Base-by-base conservation (phyloP, 2,329 filamentous ascomycete genomes). In the Ascochyta lentis region DNA sequence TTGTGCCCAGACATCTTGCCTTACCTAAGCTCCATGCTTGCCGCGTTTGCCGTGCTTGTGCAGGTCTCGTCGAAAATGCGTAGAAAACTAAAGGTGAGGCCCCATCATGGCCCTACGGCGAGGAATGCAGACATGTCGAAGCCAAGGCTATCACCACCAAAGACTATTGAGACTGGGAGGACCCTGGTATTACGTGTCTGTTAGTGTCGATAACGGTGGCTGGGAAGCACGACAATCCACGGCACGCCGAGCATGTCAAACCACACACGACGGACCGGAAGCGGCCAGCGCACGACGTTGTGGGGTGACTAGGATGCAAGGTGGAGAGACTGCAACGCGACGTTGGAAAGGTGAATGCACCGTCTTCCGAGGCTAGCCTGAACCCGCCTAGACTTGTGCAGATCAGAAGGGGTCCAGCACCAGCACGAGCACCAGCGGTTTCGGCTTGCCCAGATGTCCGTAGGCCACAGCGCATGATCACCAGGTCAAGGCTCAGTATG, bases 21-120 rank as follows among this genome's bases (percentile, higher is more conserved):
- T 53, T 61, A 60, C 59, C 64, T 66, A 67, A 62, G 60, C 61
- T 48, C 43, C 38, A 54, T 46, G 58, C 34, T 33, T 56, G 60
- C 57, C 59, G 62, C 49, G 38, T 53, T 61, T 65, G 44, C 53
- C 59, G 58, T 49, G 19, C 37, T 23, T n/a, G 23, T 27, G 33
- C 46, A 41, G 7, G 10, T 2, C 10, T 12, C 22, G 24, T 26
- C 38, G 26, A 23, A 22, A 24, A 19, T 8, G 12, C 15, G 24
- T 19, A 10, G 9, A 13, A 6, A 12, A 19, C 7, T 3, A 16
- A 33, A 33, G 31, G 12, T 16, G 27, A 45, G 22, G 24, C 15
- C 1, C 33, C 3, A 35, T 10, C 3, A 35, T 19, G 12, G 29
- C n/a, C 33, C 6, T 16, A n/a, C 6, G 33, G n/a, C 33, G 8